phyloP scores from a whole-genome alignment of 768 basidiomycete species.

The Filobasidium wieringae region DNA sequence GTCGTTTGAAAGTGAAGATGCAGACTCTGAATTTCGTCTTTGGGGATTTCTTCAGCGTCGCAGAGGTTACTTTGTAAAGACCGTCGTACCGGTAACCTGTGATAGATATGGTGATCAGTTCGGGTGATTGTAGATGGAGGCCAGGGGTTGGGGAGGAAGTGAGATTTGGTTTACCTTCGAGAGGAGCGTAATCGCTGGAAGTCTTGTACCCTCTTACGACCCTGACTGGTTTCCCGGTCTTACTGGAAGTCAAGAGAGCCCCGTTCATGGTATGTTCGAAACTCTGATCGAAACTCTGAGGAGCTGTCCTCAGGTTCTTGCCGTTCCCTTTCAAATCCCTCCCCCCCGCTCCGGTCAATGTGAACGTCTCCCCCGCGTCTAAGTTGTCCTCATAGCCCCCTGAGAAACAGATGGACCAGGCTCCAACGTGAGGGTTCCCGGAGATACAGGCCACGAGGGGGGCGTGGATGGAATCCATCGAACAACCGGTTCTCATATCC shows the following conservation, averaged over 20 bases:
- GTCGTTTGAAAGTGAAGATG: slow-evolving; percentile 58
- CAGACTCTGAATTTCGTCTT: slow-evolving; percentile 64
- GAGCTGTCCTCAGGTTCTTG: slow-evolving; percentile 84
- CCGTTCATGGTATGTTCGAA: slow-evolving; percentile 65
- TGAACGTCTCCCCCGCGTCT: slow-evolving; percentile 15
- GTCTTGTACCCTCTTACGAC: slow-evolving; percentile 79
- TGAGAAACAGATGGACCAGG: slow-evolving; percentile 73
- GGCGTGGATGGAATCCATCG: slow-evolving; percentile 76
- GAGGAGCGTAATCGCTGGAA: slow-evolving; percentile 60
- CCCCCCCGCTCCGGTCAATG: slow-evolving; percentile 49
- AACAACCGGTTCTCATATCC: slow-evolving; percentile 47
- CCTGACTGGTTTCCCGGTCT: slow-evolving; percentile 69
- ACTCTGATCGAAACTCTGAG: slow-evolving; percentile 69
- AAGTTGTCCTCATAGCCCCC: slow-evolving; percentile 47
- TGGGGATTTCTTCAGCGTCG: slow-evolving; percentile 63
- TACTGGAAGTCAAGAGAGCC: slow-evolving; percentile 52
- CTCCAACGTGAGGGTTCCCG: slow-evolving; percentile 51
- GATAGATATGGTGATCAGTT: no score
- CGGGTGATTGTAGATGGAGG: neutral
- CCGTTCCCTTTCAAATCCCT: slow-evolving; percentile 78
- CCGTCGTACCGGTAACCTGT: slow-evolving; percentile 80
- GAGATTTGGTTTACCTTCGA: slow-evolving; percentile 50
- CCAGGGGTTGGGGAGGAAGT: neutral
- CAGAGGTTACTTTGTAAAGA: slow-evolving; percentile 52
- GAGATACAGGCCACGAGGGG: slow-evolving; percentile 77